Evolutionary conservation across 2,329 filamentous ascomycete genomes (phyloP).

Genomic region (Paraphoma chrysanthemicola): DNA sequence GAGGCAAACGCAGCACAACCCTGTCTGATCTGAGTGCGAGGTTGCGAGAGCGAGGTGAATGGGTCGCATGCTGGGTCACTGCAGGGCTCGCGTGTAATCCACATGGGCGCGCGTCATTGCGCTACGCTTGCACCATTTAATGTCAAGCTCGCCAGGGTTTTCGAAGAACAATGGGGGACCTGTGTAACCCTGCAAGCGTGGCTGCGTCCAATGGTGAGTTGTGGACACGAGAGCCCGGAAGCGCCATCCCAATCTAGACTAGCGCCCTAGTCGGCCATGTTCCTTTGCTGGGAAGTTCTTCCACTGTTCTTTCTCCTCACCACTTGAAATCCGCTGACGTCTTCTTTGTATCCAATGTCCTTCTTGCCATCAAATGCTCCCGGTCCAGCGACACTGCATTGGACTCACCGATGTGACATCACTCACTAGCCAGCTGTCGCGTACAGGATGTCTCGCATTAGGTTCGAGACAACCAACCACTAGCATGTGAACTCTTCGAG

Average conservation of each 20-base stretch:
- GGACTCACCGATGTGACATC: not conserved
- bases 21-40: not conserved
- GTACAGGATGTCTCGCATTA: not conserved
- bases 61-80: conserved; percentile 1
- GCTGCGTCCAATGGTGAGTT: not conserved
- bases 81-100: not conserved
- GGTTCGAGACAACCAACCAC: not conserved
- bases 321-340: not conserved
- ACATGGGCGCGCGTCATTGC: not conserved
- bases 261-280: not conserved
- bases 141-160: not conserved
- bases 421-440: not conserved
- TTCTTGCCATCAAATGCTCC: not conserved
- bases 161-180: not conserved
- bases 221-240: not conserved
- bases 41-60: not conserved
- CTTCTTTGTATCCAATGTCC: not conserved
- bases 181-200: not conserved
- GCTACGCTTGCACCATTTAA: not conserved
- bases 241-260: not conserved
- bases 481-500: not conserved
- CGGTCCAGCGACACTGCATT: not conserved
- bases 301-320: not conserved
- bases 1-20: not conserved
- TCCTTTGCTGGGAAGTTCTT: not conserved